Base-by-base conservation (phyloP, 1,284 basidiomycete genomes). In the Cryptococcus amylolentus region DNA sequence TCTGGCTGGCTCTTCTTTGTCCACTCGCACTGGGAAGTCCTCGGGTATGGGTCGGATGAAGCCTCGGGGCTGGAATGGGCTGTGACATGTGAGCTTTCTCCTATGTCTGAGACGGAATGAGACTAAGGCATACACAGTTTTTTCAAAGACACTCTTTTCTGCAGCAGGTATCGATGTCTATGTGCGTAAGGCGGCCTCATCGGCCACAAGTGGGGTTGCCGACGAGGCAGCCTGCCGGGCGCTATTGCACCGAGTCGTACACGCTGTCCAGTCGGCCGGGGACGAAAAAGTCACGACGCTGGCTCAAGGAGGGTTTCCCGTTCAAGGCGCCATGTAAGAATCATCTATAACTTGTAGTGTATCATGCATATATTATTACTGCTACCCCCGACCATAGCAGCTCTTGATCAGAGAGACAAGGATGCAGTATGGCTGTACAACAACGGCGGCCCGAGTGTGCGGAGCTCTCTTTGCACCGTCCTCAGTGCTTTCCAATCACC, bases 121-220 rank as follows among this genome's bases (percentile, higher is more conserved):
- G 23, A 23, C 23, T 23, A 23, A 23, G 23, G 3, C 23, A 23
- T 23, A 23, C 23, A 4, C 40, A 77, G 76, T 76, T 67, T 83
- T 83, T 67, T 79, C 79, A 47, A 79, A 79, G 67, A 82, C 82
- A 23, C 65, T 82, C 38, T 83, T 83, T 71, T 82, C 82, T 3
- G 81, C 81, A 8, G 77, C 78, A 20, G 82, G 82, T 2, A 66
- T 83, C 37, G 82, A 83, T 62, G 72, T 83, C 39, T 81, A 81
- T 59, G 64, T 79, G 38, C 71, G 80, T 12, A 39, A 55, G 1
- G 55, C 54, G 12, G 48, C 61, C 23, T 40, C 55, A 10, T 14
- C 50, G 14, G 35, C 56, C 12, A 45, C 39, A 4, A 40, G 56
- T 13, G 51, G 41, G 4, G 37, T 51, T 18, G 28, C 49, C 9